A percentile compares a stretch with the other conserved stretches of the same genome.
Conservation (phyloP, 192 early-diverging fungal genomes). For the Entomortierella parvispora region DNA sequence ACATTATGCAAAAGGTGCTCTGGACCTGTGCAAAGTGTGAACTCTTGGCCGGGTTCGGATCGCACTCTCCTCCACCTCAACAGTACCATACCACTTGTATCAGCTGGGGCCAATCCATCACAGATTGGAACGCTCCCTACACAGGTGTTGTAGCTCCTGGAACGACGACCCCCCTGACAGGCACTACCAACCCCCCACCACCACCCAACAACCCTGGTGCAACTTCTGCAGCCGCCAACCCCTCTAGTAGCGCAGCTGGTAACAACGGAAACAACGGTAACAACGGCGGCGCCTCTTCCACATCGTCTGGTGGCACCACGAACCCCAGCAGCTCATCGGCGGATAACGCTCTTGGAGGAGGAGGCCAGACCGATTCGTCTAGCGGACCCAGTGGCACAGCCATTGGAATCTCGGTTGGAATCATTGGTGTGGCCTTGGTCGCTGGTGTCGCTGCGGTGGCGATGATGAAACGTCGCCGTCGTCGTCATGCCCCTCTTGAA, state of each 20-base stretch:
- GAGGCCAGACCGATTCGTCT: no score
- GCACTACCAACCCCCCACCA: neutral
- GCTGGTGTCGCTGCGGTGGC: constrained; percentile 15
- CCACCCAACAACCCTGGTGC: no score
- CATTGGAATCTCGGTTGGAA: constrained; percentile 41
- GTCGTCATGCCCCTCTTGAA: constrained; percentile 40
- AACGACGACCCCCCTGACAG: constrained; percentile 13
- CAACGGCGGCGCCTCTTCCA: neutral
- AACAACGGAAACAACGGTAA: neutral
- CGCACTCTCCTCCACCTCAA: constrained; percentile 13
- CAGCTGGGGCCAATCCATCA: neutral
- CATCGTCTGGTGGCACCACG: neutral
- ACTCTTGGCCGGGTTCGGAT: neutral
- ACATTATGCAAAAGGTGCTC: constrained; percentile 25
- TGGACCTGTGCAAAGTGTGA: constrained; percentile 38
- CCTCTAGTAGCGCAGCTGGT: neutral
- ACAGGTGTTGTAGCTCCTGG: constrained; percentile 29
- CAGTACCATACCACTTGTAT: constrained; percentile 21
- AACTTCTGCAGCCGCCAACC: neutral
- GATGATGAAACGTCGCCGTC: constrained; percentile 45
- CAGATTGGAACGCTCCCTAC: constrained; percentile 15
- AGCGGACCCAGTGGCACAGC: constrained; percentile 33
- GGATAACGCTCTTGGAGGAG: neutral
- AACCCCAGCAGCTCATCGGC: neutral
- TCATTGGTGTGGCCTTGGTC: constrained; percentile 30